A percentile compares a stretch with the other conserved stretches of the same genome.
Conservation (phyloP, 345 rosid genomes). For the Firmiana major region DNA sequence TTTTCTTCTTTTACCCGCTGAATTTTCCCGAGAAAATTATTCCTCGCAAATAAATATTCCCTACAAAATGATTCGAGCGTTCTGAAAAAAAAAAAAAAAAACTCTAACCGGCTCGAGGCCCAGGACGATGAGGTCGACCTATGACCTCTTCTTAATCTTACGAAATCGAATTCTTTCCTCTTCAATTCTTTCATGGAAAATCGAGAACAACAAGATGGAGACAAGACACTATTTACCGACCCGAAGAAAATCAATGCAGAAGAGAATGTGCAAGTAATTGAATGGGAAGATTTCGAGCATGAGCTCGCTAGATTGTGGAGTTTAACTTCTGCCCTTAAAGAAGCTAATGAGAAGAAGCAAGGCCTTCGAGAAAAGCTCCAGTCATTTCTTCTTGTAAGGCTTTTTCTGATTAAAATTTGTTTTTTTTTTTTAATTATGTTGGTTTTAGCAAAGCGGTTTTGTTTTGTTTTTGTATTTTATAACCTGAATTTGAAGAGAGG, state of each 20-base stretch:
- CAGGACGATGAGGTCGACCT: slow-evolving; percentile 47
- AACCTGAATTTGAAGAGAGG: background rate
- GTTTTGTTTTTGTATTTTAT: background rate
- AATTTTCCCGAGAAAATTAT: slow-evolving; percentile 3
- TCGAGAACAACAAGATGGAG: slow-evolving; percentile 8
- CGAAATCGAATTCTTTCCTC: slow-evolving; percentile 18
- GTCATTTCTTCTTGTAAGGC: slow-evolving; percentile 66
- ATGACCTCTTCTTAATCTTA: slow-evolving; percentile 26
- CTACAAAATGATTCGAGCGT: slow-evolving; percentile 21
- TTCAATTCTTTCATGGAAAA: slow-evolving; percentile 45
- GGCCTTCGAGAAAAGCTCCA: slow-evolving; percentile 51
- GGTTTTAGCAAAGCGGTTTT: background rate
- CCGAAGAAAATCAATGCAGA: slow-evolving; percentile 3
- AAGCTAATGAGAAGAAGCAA: slow-evolving; percentile 60
- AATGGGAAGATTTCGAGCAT: slow-evolving; percentile 94
- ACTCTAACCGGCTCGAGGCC: background rate
- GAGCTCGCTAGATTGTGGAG: slow-evolving; percentile 86
- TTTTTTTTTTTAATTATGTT: background rate
- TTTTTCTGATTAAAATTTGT: background rate
- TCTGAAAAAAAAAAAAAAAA: slow-evolving; percentile 5
- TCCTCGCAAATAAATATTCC: background rate
- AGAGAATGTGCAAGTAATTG: slow-evolving; percentile 41
- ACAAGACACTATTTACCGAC: background rate
- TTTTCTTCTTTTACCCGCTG: background rate
- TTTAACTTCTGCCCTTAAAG: slow-evolving; percentile 71